Evolutionary conservation across 208 protist genomes (phyloP).

Genomic region (Crithidia fasciculata): DNA sequence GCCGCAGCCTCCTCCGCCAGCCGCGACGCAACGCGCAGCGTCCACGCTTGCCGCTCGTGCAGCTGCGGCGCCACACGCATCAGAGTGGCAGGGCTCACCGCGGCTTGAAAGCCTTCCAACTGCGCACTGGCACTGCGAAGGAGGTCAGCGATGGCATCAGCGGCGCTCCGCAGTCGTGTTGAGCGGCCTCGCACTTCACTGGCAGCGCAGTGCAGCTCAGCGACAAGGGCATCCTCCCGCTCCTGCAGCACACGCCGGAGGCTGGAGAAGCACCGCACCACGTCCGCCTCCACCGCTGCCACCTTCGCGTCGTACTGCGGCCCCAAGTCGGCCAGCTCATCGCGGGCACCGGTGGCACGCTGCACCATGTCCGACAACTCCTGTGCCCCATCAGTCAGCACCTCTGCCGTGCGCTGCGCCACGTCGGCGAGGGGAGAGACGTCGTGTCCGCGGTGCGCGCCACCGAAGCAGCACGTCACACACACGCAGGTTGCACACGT

Average conservation of each 20-base stretch:
- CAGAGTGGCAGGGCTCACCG: constrained; percentile 27
- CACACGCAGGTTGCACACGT: constrained; percentile 62
- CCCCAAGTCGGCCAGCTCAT: constrained; percentile 8
- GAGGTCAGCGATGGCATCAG: constrained; percentile 12
- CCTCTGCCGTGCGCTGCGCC: constrained; percentile 8
- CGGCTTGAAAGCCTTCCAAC: background rate
- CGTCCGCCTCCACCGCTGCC: constrained; percentile 29
- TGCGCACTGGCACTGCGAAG: background rate
- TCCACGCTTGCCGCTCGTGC: constrained; percentile 21
- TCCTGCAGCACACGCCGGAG: constrained; percentile 45
- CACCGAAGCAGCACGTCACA: constrained; percentile 76
- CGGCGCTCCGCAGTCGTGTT: constrained; percentile 5
- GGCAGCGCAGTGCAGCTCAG: constrained; percentile 14
- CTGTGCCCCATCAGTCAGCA: constrained; percentile 16
- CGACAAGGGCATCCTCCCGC: constrained; percentile 47
- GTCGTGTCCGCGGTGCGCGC: constrained; percentile 65
- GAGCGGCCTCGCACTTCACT: constrained; percentile 15
- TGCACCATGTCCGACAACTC: constrained; percentile 21
- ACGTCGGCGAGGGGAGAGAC: constrained; percentile 56
- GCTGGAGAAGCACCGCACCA: constrained; percentile 40
- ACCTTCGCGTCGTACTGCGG: constrained; percentile 37
- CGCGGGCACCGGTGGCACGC: constrained; percentile 5
- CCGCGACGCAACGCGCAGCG: constrained; percentile 3
- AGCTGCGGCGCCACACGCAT: constrained; percentile 12
- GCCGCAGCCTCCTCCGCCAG: constrained; percentile 22